phyloP scores from a whole-genome alignment of 345 rosid genomes.

The Eucalyptus paniculata region DNA sequence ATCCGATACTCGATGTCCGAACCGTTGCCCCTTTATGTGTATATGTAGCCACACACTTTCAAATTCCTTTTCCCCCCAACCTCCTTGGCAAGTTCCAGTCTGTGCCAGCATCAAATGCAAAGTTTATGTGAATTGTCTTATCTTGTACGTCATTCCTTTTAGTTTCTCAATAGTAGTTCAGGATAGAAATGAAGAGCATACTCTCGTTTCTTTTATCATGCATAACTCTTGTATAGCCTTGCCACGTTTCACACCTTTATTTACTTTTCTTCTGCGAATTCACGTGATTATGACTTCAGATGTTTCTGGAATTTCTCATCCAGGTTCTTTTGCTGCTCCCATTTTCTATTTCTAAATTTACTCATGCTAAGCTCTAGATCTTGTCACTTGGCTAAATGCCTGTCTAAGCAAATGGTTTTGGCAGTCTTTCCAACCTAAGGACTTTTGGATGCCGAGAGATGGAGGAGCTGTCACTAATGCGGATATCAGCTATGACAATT shows the following conservation, averaged over 20 bases:
- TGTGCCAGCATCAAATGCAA: neutral
- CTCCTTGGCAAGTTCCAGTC: neutral
- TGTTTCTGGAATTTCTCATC: neutral
- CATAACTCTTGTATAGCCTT: neutral
- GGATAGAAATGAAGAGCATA: neutral
- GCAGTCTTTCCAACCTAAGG: conserved; percentile 34
- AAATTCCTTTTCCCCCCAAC: neutral
- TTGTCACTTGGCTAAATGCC: neutral
- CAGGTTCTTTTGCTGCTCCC: neutral
- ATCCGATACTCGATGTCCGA: neutral
- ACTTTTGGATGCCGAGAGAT: conserved; percentile 35
- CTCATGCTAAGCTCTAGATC: neutral
- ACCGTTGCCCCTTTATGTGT: neutral
- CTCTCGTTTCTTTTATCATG: neutral
- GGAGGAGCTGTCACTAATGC: conserved; percentile 20
- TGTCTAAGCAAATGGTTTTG: neutral
- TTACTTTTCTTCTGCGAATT: neutral
- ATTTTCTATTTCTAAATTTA: neutral
- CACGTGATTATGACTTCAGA: neutral
- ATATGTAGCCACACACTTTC: neutral
- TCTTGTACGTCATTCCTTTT: neutral
- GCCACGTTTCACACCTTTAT: neutral
- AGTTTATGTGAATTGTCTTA: neutral
- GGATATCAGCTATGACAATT: conserved; percentile 24
- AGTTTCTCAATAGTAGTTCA: neutral